phyloP scores from a whole-genome alignment of 257 asterid genomes.

The Scutellaria minor region DNA sequence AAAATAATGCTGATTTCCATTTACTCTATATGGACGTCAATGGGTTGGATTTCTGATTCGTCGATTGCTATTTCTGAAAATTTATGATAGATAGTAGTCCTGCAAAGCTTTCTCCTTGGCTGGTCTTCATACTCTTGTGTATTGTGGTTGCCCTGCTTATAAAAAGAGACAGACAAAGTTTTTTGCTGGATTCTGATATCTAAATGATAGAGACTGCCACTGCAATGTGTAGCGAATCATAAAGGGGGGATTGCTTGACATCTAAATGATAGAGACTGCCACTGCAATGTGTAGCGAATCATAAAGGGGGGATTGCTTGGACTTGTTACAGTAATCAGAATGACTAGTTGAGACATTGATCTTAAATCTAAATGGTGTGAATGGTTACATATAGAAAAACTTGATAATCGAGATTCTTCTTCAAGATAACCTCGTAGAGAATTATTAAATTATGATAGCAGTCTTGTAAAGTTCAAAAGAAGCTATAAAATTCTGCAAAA shows the following conservation, averaged over 20 bases:
- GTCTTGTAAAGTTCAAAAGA: slow-evolving; percentile 1
- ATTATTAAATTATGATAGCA: background rate
- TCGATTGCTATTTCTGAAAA: slow-evolving; percentile 27
- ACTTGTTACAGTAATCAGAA: background rate
- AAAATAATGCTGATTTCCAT: background rate
- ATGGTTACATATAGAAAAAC: background rate
- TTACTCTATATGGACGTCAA: background rate
- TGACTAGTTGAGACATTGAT: slow-evolving; percentile 14
- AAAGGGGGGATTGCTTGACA: background rate
- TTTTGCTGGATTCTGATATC: background rate
- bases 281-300: background rate
- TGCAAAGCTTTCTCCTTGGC: slow-evolving; percentile 3
- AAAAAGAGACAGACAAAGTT: background rate
- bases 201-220: slow-evolving; percentile 19
- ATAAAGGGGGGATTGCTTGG: background rate
- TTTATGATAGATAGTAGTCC: slow-evolving; percentile 17
- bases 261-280: slow-evolving; percentile 18
- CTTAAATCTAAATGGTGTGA: background rate
- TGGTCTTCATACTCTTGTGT: background rate
- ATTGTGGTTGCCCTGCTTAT: slow-evolving; percentile 17
- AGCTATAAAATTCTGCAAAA: background rate
- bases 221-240: background rate
- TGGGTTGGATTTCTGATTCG: slow-evolving; percentile 21
- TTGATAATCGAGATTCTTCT: background rate
- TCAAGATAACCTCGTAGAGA: background rate